phyloP scores from a whole-genome alignment of 345 rosid species.

The Citrus sp. region DNA sequence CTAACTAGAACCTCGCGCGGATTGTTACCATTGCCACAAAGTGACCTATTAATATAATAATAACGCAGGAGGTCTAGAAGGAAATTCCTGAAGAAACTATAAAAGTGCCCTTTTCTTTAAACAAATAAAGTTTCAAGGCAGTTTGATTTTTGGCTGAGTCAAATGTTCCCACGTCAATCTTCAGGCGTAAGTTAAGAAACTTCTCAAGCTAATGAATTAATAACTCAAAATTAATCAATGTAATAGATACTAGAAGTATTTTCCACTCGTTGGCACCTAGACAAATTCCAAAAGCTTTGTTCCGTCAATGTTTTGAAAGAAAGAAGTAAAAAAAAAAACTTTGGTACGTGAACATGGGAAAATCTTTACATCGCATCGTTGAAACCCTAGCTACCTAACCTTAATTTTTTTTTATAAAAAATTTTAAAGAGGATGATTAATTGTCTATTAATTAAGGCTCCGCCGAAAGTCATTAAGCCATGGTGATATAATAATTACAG shows the following conservation, averaged over 20 bases:
- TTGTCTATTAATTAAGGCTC: constrained; percentile 1
- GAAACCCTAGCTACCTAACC: constrained; percentile 4
- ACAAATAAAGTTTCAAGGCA: background rate
- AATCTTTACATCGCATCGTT: background rate
- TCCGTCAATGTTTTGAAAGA: background rate
- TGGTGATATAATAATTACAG: constrained; percentile 11
- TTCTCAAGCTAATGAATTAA: background rate
- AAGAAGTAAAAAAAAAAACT: background rate
- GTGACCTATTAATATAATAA: too few relatives aligned
- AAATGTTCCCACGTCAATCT: background rate
- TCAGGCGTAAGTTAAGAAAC: background rate
- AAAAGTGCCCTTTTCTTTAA: too few relatives aligned
- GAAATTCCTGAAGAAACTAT: too few relatives aligned
- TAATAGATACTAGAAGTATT: too few relatives aligned
- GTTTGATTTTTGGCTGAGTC: background rate
- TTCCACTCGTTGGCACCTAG: background rate
- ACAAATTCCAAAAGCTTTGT: background rate
- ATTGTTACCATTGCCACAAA: too few relatives aligned
- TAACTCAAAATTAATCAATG: background rate
- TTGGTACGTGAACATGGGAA: constrained; percentile 3
- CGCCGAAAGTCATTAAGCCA: constrained; percentile 32
- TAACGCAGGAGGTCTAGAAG: too few relatives aligned
- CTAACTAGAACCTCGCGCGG: too few relatives aligned
- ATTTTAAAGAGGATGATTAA: constrained; percentile 5
- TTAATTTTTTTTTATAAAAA: background rate